These are phyloP conservation scores for Argentina anserina DNA, from an alignment of 306 rosid genomes.

Conservation along the genomic window DNA sequence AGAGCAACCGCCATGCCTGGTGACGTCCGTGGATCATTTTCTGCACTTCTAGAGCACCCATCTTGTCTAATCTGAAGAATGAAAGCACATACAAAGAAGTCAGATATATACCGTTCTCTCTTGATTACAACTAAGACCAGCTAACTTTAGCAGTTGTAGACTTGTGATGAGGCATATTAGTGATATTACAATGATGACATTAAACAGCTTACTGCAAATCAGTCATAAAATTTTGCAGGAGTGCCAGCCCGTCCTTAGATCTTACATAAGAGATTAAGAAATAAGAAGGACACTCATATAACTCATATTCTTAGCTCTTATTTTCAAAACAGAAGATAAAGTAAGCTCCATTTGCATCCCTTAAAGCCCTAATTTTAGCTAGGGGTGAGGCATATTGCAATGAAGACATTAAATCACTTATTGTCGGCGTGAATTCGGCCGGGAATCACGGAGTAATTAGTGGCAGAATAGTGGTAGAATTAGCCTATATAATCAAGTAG, in stretches of 20 bases:
- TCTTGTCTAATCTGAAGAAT: slow-evolving; percentile 49
- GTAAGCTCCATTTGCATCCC: too few relatives aligned
- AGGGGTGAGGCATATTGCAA: neutral
- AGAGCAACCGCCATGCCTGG: slow-evolving; percentile 69
- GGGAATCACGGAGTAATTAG: too few relatives aligned
- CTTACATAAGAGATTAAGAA: neutral
- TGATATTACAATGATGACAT: neutral
- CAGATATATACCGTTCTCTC: slow-evolving; percentile 7
- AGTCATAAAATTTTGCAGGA: neutral
- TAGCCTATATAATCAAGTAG: too few relatives aligned
- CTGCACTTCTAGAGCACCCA: slow-evolving; percentile 73
- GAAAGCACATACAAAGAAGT: slow-evolving; percentile 4
- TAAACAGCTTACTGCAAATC: neutral
- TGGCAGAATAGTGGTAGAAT: too few relatives aligned
- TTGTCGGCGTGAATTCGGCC: too few relatives aligned
- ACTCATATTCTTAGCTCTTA: neutral
- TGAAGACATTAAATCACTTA: neutral
- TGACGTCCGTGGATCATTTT: slow-evolving; percentile 51
- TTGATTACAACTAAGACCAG: slow-evolving; percentile 1
- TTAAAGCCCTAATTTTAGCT: neutral
- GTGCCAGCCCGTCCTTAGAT: neutral
- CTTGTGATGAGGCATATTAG: neutral
- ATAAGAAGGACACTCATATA: neutral
- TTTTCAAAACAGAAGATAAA: neutral
- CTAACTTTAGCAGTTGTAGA: neutral